Evolutionary conservation across 257 asterid species (phyloP), one percentile per base, ranked within the genome.

Genomic region (Marsdenia floribunda): DNA sequence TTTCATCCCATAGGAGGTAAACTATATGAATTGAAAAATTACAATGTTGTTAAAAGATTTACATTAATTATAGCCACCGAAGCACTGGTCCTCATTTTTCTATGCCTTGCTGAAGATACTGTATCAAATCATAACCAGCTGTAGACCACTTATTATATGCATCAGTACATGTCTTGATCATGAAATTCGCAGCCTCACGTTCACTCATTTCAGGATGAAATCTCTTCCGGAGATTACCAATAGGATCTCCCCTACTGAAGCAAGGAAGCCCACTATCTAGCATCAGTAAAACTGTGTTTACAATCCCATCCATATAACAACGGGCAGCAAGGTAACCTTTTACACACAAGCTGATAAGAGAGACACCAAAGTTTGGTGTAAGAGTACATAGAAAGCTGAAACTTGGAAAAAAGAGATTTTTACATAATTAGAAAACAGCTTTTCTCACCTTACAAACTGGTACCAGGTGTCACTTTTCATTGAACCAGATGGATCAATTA

Each of bases 111-210:
- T 95, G 99, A 82, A 95, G 77, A 83, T 92, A 95, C 81, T 95
- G 99, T 78, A 95, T 95, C 90, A 92, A 69, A 88, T 95, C 99
- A 69, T 92, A 95, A 12, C 98, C 98, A 5, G 97, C 96, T 37
- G 99, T 95, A 0, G 96, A 90, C 99, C 99, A 95, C 73, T 95
- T 95, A 65, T 95, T 90, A 81, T 92, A 95, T n/a, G 99, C 97
- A 73, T 95, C 99, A 0, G 91, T 88, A 88, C 99, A 95, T 38
- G 74, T 87, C 5, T 91, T 89, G 46, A 92, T 89, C 99, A 95
- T 95, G 75, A 80, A 95, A 80, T 88, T 90, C 58, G 99, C 99
- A 3, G 99, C 99, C 82, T 95, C 99, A 4, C 99, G 96, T 44
- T 95, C 99, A 22, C 88, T 92, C 99, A 95, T 90, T 77, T 95